These are phyloP conservation scores for Aspergillus baeticus DNA, from an alignment of 495 filamentous ascomycete species.

Conservation along the genomic window DNA sequence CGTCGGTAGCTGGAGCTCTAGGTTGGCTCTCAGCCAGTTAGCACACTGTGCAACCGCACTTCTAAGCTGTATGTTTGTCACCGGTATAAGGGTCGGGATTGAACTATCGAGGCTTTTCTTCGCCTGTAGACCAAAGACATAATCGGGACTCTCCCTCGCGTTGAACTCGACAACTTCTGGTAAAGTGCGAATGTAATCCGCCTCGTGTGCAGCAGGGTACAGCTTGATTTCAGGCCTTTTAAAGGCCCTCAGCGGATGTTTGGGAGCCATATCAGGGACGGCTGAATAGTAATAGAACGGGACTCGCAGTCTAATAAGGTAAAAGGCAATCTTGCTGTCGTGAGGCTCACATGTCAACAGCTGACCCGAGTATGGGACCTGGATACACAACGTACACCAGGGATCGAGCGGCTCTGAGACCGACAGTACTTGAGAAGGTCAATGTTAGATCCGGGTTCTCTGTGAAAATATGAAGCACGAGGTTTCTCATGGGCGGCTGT, in stretches of 20 bases:
- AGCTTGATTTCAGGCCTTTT: not conserved
- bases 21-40: constrained; percentile 7
- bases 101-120: not conserved
- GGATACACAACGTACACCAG: not conserved
- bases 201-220: not conserved
- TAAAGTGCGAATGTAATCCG: constrained; percentile 1
- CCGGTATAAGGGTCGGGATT: not conserved
- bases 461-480: not conserved
- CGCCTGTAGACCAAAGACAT: constrained; percentile 25
- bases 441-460: not conserved
- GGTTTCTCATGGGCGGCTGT: not conserved
- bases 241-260: not conserved
- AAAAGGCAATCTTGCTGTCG: not conserved
- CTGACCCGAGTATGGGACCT: constrained; percentile 8
- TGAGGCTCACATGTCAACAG: not conserved
- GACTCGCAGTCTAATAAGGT: not conserved
- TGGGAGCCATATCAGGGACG: not conserved
- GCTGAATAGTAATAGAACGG: too few relatives aligned
- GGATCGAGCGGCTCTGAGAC: not conserved
- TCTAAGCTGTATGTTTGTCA: constrained; percentile 13
- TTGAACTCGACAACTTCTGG: constrained; percentile 25
- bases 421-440: not conserved
- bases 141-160: constrained; percentile 18
- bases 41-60: constrained; percentile 15
- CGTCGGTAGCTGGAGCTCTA: not conserved